Evolutionary conservation across 148 eudicot genomes (phyloP), one percentile per base, ranked within the genome.

Genomic region (Spergularia marina): DNA sequence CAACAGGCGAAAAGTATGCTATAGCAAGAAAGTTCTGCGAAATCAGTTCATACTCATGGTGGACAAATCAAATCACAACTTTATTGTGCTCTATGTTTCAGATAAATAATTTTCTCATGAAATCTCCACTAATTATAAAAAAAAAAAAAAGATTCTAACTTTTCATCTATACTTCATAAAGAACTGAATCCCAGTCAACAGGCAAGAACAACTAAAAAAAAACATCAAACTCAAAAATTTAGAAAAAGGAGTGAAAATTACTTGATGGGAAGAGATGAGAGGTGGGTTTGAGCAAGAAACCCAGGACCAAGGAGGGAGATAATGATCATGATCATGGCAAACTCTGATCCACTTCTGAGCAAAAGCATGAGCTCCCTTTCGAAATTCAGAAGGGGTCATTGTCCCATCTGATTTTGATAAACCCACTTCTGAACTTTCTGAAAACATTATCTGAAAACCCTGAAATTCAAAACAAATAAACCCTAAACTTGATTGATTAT

Each of bases 251-350:
- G 7, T 3, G 2, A 56, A 53, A 44, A 80, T 80, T 64, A 86
- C 89, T 55, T 80, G 65, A 67, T 71, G 71, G 70, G 83, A 76
- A 60, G 87, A 76, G 67, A 78, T 39, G 56, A 86, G 76, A 18
- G 85, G 78, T 44, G 70, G 56, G 21, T 80, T 83, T 53, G 78
- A 52, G 73, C 77, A 81, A 82, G 84, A 70, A 68, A 87, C 53
- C 98, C 98, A 93, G 41, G 85, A 80, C 90, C 92, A 93, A 57
- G 58, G 84, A 79, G 90, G 90, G 56, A 89, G 78, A 80, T 66
- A 73, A 52, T 84, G 79, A 68, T 79, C 78, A 74, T 68, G 74
- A 8, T 6, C 51, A 13, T 71, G 53, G 57, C 83, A 72, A 72
- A 78, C 67, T 9, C 65, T 79, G 18, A 83, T 72, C 98, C 98